A percentile compares a stretch with the other conserved stretches of the same genome.
Conservation (phyloP, 1,284 basidiomycete species). For the Puccinia coronata region DNA sequence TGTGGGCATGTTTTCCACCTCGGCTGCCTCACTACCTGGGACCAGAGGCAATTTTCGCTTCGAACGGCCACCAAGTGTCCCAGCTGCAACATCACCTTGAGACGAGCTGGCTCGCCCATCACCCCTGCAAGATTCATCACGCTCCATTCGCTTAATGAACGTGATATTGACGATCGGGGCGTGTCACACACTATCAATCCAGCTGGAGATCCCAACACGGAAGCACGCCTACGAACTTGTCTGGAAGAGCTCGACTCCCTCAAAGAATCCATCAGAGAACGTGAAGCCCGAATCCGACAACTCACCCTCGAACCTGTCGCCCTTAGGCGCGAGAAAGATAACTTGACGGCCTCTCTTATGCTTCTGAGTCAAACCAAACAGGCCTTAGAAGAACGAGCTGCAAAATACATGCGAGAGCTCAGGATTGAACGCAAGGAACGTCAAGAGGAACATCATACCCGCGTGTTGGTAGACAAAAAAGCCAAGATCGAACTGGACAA, state of each 20-base stretch:
- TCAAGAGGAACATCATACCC: not conserved
- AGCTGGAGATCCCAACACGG: not conserved
- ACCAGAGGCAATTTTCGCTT: not conserved
- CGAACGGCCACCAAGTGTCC: slow-evolving; percentile 17
- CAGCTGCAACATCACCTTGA: slow-evolving; percentile 6
- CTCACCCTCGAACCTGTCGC: not conserved
- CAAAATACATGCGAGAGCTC: not conserved
- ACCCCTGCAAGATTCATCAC: not conserved
- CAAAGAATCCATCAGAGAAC: not conserved
- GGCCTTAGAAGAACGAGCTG: not conserved
- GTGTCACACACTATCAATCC: not conserved
- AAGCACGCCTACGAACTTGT: not conserved
- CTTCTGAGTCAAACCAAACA: not conserved
- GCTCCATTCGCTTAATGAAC: slow-evolving; percentile 23
- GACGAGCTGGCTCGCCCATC: not conserved
- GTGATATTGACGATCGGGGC: not conserved
- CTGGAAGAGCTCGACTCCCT: not conserved
- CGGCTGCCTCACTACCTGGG: slow-evolving; percentile 21
- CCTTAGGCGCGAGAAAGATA: not conserved
- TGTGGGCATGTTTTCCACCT: slow-evolving; percentile 42
- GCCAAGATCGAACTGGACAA: not conserved
- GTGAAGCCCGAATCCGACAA: not conserved
- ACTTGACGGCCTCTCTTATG: not conserved
- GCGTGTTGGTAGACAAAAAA: not conserved
- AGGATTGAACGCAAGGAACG: not conserved